phyloP scores from a whole-genome alignment of 2,329 filamentous ascomycete species.

The Hymenoscyphus infarciens region DNA sequence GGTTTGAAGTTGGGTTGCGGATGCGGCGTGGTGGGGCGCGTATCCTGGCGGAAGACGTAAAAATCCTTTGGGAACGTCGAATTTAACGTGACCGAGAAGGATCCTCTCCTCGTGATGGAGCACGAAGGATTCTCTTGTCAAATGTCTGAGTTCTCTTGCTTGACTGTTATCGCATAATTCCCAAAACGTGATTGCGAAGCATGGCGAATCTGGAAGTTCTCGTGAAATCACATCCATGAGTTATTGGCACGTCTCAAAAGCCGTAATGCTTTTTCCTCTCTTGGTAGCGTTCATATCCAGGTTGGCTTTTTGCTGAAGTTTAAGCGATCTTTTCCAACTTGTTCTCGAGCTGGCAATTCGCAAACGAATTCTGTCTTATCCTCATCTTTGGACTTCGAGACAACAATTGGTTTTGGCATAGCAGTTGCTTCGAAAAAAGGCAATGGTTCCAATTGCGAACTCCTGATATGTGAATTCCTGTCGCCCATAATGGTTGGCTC shows the following conservation, averaged over 20 bases:
- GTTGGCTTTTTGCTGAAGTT: slow-evolving; percentile 12
- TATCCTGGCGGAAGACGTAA: neutral
- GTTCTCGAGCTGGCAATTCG: slow-evolving; percentile 10
- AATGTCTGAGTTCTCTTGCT: neutral
- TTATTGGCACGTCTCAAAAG: neutral
- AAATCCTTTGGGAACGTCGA: neutral
- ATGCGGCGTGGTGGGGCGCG: neutral
- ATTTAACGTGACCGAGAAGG: neutral
- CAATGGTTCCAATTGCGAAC: neutral
- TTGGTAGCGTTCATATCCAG: slow-evolving; percentile 6
- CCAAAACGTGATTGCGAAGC: neutral
- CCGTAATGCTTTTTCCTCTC: neutral
- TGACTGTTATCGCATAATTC: neutral
- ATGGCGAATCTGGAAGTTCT: neutral
- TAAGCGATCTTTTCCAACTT: slow-evolving; percentile 4
- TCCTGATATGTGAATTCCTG: neutral
- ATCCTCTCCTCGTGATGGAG: neutral
- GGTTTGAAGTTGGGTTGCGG: neutral
- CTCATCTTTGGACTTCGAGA: neutral
- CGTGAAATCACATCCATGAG: neutral
- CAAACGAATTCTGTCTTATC: neutral
- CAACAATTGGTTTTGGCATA: slow-evolving; percentile 9
- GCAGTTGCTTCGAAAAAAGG: slow-evolving; percentile 3
- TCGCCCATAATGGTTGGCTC: slow-evolving; percentile 5
- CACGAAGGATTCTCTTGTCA: neutral